phyloP scores from a whole-genome alignment of 2,329 filamentous ascomycete species.

The Neofusicoccum kwambonambiense region DNA sequence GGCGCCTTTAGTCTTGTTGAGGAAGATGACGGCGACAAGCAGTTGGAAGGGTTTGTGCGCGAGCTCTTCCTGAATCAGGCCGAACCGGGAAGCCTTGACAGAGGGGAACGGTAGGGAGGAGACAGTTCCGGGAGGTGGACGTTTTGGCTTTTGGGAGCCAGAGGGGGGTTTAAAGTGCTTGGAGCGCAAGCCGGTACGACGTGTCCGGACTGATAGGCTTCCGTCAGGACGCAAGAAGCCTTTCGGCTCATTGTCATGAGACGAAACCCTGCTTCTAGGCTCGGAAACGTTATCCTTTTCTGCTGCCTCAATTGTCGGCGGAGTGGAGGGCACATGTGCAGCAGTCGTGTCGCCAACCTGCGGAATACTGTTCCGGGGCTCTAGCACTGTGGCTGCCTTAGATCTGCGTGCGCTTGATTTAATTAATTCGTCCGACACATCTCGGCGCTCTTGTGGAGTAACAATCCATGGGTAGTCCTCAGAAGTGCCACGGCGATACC shows the following conservation, averaged over 20 bases:
- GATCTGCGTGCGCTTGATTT: not conserved
- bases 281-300: not conserved
- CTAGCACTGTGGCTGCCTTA: not conserved
- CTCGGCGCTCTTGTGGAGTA: not conserved
- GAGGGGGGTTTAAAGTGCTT: not conserved
- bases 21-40: conserved; percentile 77
- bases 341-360: not conserved
- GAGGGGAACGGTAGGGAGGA: conserved; percentile 18
- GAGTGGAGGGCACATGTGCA: not conserved
- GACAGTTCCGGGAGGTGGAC: conserved; percentile 1
- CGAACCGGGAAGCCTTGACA: conserved; percentile 53
- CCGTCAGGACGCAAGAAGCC: conserved; percentile 6
- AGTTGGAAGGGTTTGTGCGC: conserved; percentile 74
- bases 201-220: not conserved
- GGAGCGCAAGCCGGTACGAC: conserved; percentile 2
- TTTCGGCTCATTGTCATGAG: conserved; percentile 8
- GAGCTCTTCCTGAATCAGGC: conserved; percentile 80
- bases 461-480: conserved; percentile 8
- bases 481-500: not conserved
- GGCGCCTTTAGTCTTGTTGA: conserved; percentile 75
- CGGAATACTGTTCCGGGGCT: not conserved
- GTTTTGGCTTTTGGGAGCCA: not conserved
- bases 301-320: not conserved
- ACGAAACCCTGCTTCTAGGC: not conserved
- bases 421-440: not conserved